A percentile compares a stretch with the other conserved stretches of the same genome.
Evolutionary conservation across 441 rosid species (phyloP).

Genomic region (Capsella rubella): DNA sequence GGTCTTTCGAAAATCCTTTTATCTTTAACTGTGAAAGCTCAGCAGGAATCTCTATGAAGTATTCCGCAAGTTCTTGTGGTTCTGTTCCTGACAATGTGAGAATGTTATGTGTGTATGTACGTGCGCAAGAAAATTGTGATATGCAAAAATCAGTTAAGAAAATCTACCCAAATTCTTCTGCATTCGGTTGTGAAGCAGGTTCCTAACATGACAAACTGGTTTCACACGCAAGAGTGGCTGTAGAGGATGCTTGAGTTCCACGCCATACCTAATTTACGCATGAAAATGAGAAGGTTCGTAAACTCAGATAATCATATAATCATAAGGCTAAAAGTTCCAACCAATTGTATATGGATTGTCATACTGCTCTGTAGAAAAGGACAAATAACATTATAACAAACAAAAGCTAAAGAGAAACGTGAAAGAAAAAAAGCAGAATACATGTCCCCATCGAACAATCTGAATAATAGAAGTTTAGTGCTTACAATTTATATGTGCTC

Average conservation of each 20-base stretch:
- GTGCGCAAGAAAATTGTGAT: constrained; percentile 30
- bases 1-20: constrained; percentile 85
- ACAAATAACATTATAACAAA: constrained; percentile 5
- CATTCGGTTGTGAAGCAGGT: constrained; percentile 85
- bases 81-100: constrained; percentile 55
- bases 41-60: constrained; percentile 79
- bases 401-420: background rate
- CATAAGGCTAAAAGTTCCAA: constrained; percentile 17
- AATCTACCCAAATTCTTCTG: constrained; percentile 64
- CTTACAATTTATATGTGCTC: constrained; percentile 61
- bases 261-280: constrained; percentile 63
- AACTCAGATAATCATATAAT: constrained; percentile 20
- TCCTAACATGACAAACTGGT: constrained; percentile 74
- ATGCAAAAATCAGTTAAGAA: constrained; percentile 33
- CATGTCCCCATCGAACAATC: constrained; percentile 29
- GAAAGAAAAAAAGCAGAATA: constrained; percentile 19
- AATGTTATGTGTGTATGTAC: constrained; percentile 27
- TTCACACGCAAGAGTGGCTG: constrained; percentile 87
- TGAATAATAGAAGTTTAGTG: constrained; percentile 41
- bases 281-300: constrained; percentile 27
- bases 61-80: constrained; percentile 75
- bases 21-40: constrained; percentile 95
- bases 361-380: constrained; percentile 23
- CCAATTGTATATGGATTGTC: constrained; percentile 11
- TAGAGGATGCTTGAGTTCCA: constrained; percentile 67